Conservation (phyloP, 2,329 filamentous ascomycete species). For the Fusarium sp. region DNA sequence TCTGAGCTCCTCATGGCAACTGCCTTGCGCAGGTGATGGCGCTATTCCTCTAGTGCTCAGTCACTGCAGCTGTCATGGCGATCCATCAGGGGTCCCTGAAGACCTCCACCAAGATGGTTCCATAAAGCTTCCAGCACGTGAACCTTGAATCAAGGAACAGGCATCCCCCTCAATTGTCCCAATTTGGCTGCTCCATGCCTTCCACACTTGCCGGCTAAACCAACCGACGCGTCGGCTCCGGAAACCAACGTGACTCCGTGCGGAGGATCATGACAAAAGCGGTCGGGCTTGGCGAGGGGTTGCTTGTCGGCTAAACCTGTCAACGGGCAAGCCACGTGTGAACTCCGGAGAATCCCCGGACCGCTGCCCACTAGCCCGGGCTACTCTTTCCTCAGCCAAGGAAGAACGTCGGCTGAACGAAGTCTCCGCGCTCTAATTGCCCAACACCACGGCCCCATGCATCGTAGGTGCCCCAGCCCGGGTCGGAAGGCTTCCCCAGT, state of each 20-base stretch:
- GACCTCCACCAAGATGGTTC: slow-evolving; percentile 17
- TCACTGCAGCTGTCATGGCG: slow-evolving; percentile 34
- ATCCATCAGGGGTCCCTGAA: slow-evolving; percentile 31
- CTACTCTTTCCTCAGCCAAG: slow-evolving; percentile 16
- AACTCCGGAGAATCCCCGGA: slow-evolving; percentile 31
- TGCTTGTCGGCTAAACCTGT: not conserved
- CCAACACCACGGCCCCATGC: slow-evolving; percentile 25
- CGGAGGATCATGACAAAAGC: not conserved
- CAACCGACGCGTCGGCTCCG: not conserved
- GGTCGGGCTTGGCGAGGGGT: not conserved
- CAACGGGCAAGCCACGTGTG: slow-evolving; percentile 25
- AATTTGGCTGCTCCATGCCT: not conserved
- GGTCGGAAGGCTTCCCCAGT: slow-evolving; percentile 15
- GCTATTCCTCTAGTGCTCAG: slow-evolving; percentile 32
- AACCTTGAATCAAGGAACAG: not conserved
- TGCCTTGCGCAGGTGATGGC: slow-evolving; percentile 5
- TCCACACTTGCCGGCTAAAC: not conserved
- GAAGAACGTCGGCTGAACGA: slow-evolving; percentile 15
- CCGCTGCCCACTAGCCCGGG: not conserved
- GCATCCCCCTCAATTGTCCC: slow-evolving; percentile 5
- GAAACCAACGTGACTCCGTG: not conserved
- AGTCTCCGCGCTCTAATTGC: slow-evolving; percentile 27
- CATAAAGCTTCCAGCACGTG: not conserved
- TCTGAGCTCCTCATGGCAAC: slow-evolving; percentile 1
- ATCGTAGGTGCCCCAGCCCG: slow-evolving; percentile 4